These are phyloP conservation scores for Cercospora beticola DNA, from an alignment of 2,329 filamentous ascomycete genomes.

Conservation along the genomic window DNA sequence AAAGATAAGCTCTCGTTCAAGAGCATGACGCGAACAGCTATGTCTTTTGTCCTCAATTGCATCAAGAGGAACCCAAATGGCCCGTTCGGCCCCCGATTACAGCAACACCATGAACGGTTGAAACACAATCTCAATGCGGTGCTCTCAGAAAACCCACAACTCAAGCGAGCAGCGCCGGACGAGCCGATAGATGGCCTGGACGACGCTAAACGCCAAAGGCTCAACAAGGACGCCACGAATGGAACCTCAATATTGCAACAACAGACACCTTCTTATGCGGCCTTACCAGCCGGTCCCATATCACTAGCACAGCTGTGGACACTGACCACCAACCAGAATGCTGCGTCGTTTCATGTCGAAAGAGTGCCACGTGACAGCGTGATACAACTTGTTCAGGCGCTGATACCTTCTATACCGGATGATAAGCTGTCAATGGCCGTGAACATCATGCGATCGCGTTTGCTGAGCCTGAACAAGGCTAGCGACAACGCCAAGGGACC, in stretches of 20 bases:
- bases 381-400: slow-evolving; percentile 75
- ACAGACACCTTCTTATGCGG: slow-evolving; percentile 57
- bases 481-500: background rate
- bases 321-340: slow-evolving; percentile 70
- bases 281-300: slow-evolving; percentile 71
- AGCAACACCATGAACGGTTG: slow-evolving; percentile 81
- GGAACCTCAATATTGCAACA: slow-evolving; percentile 28
- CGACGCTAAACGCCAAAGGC: slow-evolving; percentile 74
- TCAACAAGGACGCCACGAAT: slow-evolving; percentile 54
- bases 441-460: slow-evolving; percentile 54
- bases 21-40: slow-evolving; percentile 92
- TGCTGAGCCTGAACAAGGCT: slow-evolving; percentile 40
- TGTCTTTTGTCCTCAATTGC: slow-evolving; percentile 79
- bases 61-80: slow-evolving; percentile 81
- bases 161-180: slow-evolving; percentile 69
- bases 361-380: slow-evolving; percentile 73
- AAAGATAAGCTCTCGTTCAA: slow-evolving; percentile 78
- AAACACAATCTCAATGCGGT: slow-evolving; percentile 75
- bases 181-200: slow-evolving; percentile 73
- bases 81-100: slow-evolving; percentile 71
- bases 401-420: slow-evolving; percentile 70
- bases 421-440: slow-evolving; percentile 70
- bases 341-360: slow-evolving; percentile 80
- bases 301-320: slow-evolving; percentile 84
- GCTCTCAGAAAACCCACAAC: slow-evolving; percentile 68